Conservation (phyloP, 2,329 filamentous ascomycete species). For the Cladosporium velox region DNA sequence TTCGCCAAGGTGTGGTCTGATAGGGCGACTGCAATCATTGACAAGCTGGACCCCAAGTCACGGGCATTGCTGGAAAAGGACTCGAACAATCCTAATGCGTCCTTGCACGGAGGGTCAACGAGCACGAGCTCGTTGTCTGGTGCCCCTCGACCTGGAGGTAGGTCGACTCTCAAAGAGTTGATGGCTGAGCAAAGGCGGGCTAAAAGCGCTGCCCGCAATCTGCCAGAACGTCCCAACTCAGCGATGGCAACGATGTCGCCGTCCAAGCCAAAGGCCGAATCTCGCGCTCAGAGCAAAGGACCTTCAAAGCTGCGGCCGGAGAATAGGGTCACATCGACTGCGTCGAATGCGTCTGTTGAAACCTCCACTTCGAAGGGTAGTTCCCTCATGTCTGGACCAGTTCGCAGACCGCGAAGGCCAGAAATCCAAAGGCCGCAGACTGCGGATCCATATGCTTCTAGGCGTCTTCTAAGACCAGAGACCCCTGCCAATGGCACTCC, state of each 20-base stretch:
- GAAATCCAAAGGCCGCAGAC: slow-evolving; percentile 54
- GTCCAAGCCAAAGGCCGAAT: slow-evolving; percentile 41
- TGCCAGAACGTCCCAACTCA: slow-evolving; percentile 58
- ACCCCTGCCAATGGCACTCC: slow-evolving; percentile 51
- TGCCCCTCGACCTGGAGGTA: slow-evolving; percentile 35
- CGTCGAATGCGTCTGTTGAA: slow-evolving; percentile 34
- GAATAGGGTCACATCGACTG: slow-evolving; percentile 34
- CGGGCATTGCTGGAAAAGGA: slow-evolving; percentile 81
- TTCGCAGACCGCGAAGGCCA: slow-evolving; percentile 54
- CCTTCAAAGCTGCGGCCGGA: slow-evolving; percentile 33
- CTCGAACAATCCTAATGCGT: slow-evolving; percentile 71
- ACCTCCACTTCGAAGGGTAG: slow-evolving; percentile 40
- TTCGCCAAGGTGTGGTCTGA: slow-evolving; percentile 78
- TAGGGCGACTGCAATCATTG: slow-evolving; percentile 76
- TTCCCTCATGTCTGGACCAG: slow-evolving; percentile 60
- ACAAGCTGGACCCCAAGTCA: slow-evolving; percentile 73
- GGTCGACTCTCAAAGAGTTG: slow-evolving; percentile 71
- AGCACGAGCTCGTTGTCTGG: slow-evolving; percentile 33
- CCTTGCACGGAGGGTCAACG: slow-evolving; percentile 48
- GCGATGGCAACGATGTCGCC: slow-evolving; percentile 57
- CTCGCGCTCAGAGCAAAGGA: slow-evolving; percentile 29
- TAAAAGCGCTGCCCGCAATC: slow-evolving; percentile 48
- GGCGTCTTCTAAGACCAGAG: slow-evolving; percentile 41
- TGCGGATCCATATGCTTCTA: slow-evolving; percentile 55
- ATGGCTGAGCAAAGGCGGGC: slow-evolving; percentile 75